Evolutionary conservation across 1,284 basidiomycete genomes (phyloP), one percentile per base, ranked within the genome.

Genomic region (Rhodotorula sp.): DNA sequence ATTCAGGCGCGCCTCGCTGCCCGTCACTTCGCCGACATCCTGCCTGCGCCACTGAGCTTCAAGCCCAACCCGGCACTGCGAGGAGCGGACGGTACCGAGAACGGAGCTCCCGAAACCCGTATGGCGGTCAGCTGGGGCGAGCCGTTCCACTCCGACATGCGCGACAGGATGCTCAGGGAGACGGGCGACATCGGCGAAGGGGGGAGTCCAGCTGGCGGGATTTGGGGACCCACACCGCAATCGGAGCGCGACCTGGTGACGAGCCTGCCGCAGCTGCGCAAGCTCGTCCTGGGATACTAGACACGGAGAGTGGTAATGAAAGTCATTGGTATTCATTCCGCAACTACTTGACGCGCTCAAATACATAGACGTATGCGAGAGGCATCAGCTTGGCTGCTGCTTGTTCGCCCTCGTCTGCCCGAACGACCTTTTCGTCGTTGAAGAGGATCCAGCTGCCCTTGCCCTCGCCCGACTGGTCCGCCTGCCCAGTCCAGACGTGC

Each of bases 341-440:
- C 16, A 18, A 1, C 62, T 63, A 48, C 54, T 56, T 28, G 26
- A 63, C 15, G 14, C 64, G 63, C 67, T 93, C 90, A 79, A 92
- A 95, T 21, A 95, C 83, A 80, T 94, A 95, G 82, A 97, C 81
- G 84, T 97, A 95, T 55, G 92, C 93, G 76, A 92, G 80, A 79
- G 85, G 85, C 82, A 90, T 89, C 83, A 95, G 82, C 68, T 87
- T 85, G 18, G 79, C 83, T 49, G 91, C 88, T 79, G 89, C 90
- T 81, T 90, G 82, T 28, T 81, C 82, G 8, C 79, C 78, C 15
- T 75, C 73, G 77, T 93, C 90, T 5, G 92, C 92, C 78, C 86
- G 87, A 7, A 94, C 92, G 8, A 97, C 93, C 73, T 97, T 97
- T 83, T 97, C 93, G 80, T 97, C 93, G 78, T 97, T 97, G 83